Percentiles rank a stretch among this genome's conserved stretches.
Evolutionary conservation across 2,329 filamentous ascomycete genomes (phyloP).

Genomic region (Penicillium sp.): DNA sequence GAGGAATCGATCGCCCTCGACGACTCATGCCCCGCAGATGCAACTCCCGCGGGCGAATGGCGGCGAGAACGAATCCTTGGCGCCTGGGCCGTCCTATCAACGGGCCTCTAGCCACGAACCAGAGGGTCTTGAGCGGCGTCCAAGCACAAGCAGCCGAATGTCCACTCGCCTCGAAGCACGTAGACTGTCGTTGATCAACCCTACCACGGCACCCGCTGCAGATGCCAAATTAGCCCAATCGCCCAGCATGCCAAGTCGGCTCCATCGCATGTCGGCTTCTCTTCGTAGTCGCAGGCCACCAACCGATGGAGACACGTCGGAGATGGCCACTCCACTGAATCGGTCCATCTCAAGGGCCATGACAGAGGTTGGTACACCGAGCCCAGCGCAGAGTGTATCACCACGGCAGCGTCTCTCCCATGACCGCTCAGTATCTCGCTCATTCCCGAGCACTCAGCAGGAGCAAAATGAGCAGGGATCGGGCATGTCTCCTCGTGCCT

Average conservation of each 20-base stretch:
- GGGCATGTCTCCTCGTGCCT: constrained; percentile 26
- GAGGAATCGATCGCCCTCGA: constrained; percentile 29
- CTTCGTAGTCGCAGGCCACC: constrained; percentile 41
- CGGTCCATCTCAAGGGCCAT: constrained; percentile 47
- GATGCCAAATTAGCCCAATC: constrained; percentile 19
- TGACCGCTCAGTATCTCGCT: constrained; percentile 30
- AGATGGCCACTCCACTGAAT: constrained; percentile 31
- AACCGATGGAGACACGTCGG: constrained; percentile 39
- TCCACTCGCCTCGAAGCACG: constrained; percentile 43
- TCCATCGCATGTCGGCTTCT: constrained; percentile 45
- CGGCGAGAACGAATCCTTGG: constrained; percentile 28
- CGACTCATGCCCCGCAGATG: constrained; percentile 30
- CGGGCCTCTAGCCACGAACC: constrained; percentile 44
- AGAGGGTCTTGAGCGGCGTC: constrained; percentile 32
- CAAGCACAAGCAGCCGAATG: constrained; percentile 30
- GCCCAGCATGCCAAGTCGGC: constrained; percentile 31
- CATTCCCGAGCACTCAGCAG: constrained; percentile 28
- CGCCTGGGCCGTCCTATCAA: constrained; percentile 36
- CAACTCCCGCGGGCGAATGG: constrained; percentile 27
- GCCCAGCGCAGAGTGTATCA: constrained; percentile 30
- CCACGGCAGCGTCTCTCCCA: constrained; percentile 39
- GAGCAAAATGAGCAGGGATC: constrained; percentile 29
- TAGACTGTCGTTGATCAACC: constrained; percentile 40
- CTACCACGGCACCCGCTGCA: constrained; percentile 24
- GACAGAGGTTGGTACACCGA: constrained; percentile 42